Evolutionary conservation across 176 grass and related monocot species (phyloP), one percentile per base, ranked within the genome.

Genomic region (Lolium multiflorum): DNA sequence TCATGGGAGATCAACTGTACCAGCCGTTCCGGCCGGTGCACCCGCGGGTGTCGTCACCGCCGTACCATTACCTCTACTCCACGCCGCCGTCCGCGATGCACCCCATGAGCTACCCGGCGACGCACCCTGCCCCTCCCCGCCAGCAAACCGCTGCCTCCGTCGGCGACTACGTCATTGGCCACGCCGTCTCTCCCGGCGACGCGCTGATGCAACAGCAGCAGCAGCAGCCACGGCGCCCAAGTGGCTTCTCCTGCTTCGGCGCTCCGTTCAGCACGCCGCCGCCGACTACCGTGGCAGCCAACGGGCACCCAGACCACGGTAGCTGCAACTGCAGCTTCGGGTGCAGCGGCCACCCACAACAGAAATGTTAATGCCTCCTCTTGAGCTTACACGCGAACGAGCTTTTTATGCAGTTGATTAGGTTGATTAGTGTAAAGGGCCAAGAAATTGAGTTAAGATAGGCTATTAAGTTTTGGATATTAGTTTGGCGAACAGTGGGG

Each of bases 121-220:
- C 87, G 64, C 91, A 89, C 84, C 83, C 91, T 5, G 82, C 79
- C 46, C 54, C 80, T 16, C 82, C 90, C 4, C 85, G 70, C 51
- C 78, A 90, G 63, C 76, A 66, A 17, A 47, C 62, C 0, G 0
- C 88, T 16, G 63, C 5, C 13, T 31, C 90, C 0, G 78, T 89
- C 5, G 79, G 87, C 26, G 92, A 92, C 72, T 97, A 91, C 55
- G 93, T 97, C 55, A 85, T 97, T 79, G 97, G 97, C 22, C 97
- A 97, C 73, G 94, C 90, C 10, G 76, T 94, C 76, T 31, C 92
- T 7, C 73, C 82, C 46, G 52, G 82, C 6, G 74, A 88, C 77
- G 44, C 71, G 1, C 55, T 91, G 55, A 43, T 81, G 69, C 89
- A 35, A 35, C 31, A 35, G 67, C 43, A 72, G 70, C 70, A 70